Percentiles rank a stretch among this genome's conserved stretches.
These are phyloP conservation scores for Lasiodiplodia sp. DNA, from an alignment of 2,329 filamentous ascomycete genomes.

Conservation along the genomic window DNA sequence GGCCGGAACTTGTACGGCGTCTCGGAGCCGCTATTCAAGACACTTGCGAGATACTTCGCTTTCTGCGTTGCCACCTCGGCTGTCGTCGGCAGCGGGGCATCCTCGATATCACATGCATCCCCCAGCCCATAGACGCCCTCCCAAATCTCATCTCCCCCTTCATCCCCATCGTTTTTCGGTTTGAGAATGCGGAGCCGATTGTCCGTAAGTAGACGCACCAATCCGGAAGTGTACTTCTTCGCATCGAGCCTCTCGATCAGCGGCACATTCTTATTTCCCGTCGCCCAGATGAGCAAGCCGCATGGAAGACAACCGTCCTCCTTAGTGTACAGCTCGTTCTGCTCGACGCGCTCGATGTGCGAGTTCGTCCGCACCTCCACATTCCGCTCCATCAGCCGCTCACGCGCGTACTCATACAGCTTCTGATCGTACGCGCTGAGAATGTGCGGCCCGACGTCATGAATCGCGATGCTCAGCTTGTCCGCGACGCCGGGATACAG, in stretches of 20 bases:
- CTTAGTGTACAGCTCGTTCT: constrained; percentile 44
- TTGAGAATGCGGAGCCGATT: constrained; percentile 40
- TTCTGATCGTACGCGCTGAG: constrained; percentile 51
- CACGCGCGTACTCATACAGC: constrained; percentile 51
- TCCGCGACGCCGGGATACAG: constrained; percentile 52
- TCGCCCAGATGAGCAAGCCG: constrained; percentile 51
- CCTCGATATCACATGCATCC: constrained; percentile 51
- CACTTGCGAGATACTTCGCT: constrained; percentile 44
- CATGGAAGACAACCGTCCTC: constrained; percentile 45
- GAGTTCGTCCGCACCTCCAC: constrained; percentile 50
- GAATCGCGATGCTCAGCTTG: constrained; percentile 51
- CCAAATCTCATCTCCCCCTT: constrained; percentile 31
- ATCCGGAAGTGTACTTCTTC: constrained; percentile 42
- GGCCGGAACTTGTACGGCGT: constrained; percentile 51
- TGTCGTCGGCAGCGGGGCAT: constrained; percentile 43
- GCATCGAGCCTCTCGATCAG: constrained; percentile 45
- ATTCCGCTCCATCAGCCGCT: constrained; percentile 45
- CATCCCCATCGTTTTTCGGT: constrained; percentile 37
- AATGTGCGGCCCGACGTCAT: constrained; percentile 53
- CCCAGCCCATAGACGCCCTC: constrained; percentile 42
- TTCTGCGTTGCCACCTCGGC: constrained; percentile 51
- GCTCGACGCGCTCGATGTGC: constrained; percentile 47
- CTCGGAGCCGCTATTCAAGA: constrained; percentile 57
- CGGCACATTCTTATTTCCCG: constrained; percentile 45
- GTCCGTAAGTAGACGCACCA: constrained; percentile 48